Evolutionary conservation across 768 basidiomycete species (phyloP).

Genomic region (Lactarius pseudohatsudake): DNA sequence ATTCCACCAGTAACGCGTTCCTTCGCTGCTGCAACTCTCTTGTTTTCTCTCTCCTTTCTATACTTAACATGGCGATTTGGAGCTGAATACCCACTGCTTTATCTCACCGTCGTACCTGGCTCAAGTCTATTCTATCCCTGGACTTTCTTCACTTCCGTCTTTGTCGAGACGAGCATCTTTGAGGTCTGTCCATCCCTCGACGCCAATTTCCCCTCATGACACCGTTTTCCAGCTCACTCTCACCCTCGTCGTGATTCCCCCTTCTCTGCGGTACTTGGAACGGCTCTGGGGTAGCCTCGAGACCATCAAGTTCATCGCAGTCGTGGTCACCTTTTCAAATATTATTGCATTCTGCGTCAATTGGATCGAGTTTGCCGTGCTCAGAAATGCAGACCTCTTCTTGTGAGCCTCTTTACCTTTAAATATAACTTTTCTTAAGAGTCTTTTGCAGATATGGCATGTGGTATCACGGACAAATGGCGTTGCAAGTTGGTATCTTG

Average conservation of each 20-base stretch:
- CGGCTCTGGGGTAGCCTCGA: constrained; percentile 91
- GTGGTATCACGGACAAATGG: constrained; percentile 91
- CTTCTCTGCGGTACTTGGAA: constrained; percentile 88
- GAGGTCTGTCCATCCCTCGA: constrained; percentile 58
- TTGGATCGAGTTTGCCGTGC: constrained; percentile 78
- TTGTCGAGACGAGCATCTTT: constrained; percentile 79
- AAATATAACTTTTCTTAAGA: constrained; percentile 8
- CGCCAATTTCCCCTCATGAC: constrained; percentile 17
- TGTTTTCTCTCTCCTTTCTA: constrained; percentile 57
- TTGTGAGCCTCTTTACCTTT: constrained; percentile 54
- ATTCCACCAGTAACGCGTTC: constrained; percentile 78
- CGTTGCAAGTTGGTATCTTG: constrained; percentile 81
- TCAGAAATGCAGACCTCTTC: constrained; percentile 72
- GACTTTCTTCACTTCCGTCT: constrained; percentile 86
- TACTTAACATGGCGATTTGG: constrained; percentile 60
- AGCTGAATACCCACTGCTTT: constrained; percentile 48
- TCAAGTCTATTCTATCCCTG: constrained; percentile 84
- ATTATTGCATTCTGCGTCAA: constrained; percentile 85
- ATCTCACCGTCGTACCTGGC: constrained; percentile 80
- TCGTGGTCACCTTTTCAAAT: constrained; percentile 79
- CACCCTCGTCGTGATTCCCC: constrained; percentile 74
- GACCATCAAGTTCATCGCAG: constrained; percentile 79
- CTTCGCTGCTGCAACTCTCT: constrained; percentile 62
- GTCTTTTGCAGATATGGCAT: constrained; percentile 66
- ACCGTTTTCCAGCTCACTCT: constrained; percentile 59